Evolutionary conservation across 768 basidiomycete species (phyloP).

Genomic region (Mycena alexandri): DNA sequence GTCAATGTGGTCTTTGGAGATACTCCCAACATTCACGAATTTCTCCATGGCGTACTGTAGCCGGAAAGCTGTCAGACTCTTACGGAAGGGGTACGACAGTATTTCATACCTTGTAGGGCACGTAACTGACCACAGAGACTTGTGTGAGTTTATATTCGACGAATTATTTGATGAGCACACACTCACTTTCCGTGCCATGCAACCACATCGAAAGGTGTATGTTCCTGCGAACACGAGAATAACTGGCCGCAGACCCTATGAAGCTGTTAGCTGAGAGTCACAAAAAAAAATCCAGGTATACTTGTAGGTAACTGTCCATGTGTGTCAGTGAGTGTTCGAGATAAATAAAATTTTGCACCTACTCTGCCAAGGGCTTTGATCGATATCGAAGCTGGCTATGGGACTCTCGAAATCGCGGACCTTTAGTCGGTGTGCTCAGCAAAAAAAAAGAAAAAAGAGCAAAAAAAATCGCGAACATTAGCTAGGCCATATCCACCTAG

Average conservation of each 20-base stretch:
- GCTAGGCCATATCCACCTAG: slow-evolving; percentile 77
- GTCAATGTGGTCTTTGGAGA: slow-evolving; percentile 78
- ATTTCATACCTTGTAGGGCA: slow-evolving; percentile 31
- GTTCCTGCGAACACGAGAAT: slow-evolving; percentile 66
- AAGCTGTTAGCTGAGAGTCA: not conserved
- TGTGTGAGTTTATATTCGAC: not conserved
- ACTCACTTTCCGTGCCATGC: slow-evolving; percentile 78
- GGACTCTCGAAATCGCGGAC: slow-evolving; percentile 75
- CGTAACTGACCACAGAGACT: slow-evolving; percentile 20
- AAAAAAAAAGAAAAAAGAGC: no score
- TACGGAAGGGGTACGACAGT: not conserved
- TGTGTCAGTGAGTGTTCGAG: not conserved
- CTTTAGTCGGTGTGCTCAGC: no score
- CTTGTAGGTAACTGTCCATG: slow-evolving; percentile 61
- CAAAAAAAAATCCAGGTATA: slow-evolving; percentile 35
- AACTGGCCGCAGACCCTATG: slow-evolving; percentile 66
- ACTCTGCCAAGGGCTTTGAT: slow-evolving; percentile 72
- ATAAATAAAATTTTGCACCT: slow-evolving; percentile 37
- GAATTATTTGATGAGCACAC: not conserved
- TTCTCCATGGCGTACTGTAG: slow-evolving; percentile 70
- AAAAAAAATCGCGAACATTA: slow-evolving; percentile 74
- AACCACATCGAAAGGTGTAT: slow-evolving; percentile 81
- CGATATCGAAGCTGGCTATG: slow-evolving; percentile 74
- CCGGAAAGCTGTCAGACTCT: not conserved
- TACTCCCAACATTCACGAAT: slow-evolving; percentile 72